Evolutionary conservation across 176 grass and related monocot species (phyloP).

Genomic region (Oryza punctata): DNA sequence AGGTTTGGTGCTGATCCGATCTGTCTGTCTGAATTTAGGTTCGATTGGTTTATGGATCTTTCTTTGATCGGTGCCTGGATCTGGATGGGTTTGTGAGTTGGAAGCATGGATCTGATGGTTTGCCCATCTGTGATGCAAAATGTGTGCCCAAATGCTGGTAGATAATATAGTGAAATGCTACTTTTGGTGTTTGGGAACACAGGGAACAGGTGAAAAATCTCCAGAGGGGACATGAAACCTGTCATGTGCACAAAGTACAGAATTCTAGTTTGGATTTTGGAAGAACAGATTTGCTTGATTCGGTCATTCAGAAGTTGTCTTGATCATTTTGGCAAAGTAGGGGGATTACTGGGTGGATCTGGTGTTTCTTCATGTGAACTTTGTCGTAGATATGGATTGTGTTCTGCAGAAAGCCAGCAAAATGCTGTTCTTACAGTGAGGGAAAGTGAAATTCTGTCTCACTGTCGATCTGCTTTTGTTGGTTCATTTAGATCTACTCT

Average conservation of each 20-base stretch:
- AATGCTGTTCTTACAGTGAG: not conserved
- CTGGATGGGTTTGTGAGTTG: slow-evolving; percentile 5
- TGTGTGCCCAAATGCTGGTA: not conserved
- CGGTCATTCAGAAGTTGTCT: not conserved
- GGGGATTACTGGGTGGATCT: slow-evolving; percentile 6
- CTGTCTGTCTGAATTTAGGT: not conserved
- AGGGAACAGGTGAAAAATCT: not conserved
- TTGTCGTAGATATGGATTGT: not conserved
- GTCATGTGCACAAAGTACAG: not conserved
- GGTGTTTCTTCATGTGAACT: not conserved
- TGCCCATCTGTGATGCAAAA: not conserved
- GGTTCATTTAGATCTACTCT: not conserved
- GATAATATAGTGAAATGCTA: not conserved
- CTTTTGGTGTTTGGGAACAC: not conserved
- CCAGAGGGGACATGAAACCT: not conserved
- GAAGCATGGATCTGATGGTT: slow-evolving; percentile 2
- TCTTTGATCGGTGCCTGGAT: not conserved
- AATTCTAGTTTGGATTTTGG: not conserved
- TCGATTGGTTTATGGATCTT: not conserved
- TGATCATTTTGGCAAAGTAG: not conserved
- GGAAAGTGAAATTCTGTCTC: not conserved
- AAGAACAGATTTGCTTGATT: not conserved
- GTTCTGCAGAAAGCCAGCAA: not conserved
- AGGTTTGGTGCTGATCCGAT: not conserved
- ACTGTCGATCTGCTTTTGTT: not conserved